These are phyloP conservation scores for Dendrobium officinale DNA, from an alignment of 106 monocot genomes.

Conservation along the genomic window DNA sequence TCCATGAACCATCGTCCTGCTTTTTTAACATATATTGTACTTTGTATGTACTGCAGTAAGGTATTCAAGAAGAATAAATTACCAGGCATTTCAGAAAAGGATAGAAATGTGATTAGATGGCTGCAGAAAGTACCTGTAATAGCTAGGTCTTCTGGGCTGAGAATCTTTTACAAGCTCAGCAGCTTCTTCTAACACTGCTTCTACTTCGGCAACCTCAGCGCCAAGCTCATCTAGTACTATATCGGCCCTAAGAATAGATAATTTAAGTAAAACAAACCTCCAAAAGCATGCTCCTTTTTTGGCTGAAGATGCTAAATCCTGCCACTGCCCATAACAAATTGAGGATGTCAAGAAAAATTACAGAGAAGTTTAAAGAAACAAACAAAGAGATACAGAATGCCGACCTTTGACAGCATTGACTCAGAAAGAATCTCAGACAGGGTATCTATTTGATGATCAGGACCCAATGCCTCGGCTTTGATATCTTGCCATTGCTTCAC, in stretches of 20 bases:
- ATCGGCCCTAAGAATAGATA: constrained; percentile 62
- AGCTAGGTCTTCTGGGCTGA: constrained; percentile 55
- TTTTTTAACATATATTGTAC: constrained; percentile 69
- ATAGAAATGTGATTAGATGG: neutral
- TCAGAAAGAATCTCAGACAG: constrained; percentile 76
- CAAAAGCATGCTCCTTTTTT: constrained; percentile 72
- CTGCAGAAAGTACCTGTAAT: constrained; percentile 60
- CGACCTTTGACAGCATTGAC: constrained; percentile 85
- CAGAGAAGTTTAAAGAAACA: neutral
- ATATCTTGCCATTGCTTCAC: constrained; percentile 78
- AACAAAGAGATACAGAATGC: neutral
- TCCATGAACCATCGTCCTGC: constrained; percentile 76
- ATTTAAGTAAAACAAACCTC: constrained; percentile 79
- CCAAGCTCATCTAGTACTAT: constrained; percentile 45
- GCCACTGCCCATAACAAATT: constrained; percentile 55
- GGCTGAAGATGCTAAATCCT: constrained; percentile 60
- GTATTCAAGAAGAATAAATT: neutral
- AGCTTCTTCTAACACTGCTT: constrained; percentile 84
- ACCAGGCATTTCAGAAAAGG: neutral
- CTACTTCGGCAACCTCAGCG: constrained; percentile 70
- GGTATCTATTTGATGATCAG: constrained; percentile 44
- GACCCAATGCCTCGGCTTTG: constrained; percentile 85
- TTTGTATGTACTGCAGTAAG: constrained; percentile 62
- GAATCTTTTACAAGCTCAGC: constrained; percentile 78
- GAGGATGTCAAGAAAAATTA: neutral